These are phyloP conservation scores for Lathyrus sativus DNA, from an alignment of 306 rosid species.

Conservation along the genomic window DNA sequence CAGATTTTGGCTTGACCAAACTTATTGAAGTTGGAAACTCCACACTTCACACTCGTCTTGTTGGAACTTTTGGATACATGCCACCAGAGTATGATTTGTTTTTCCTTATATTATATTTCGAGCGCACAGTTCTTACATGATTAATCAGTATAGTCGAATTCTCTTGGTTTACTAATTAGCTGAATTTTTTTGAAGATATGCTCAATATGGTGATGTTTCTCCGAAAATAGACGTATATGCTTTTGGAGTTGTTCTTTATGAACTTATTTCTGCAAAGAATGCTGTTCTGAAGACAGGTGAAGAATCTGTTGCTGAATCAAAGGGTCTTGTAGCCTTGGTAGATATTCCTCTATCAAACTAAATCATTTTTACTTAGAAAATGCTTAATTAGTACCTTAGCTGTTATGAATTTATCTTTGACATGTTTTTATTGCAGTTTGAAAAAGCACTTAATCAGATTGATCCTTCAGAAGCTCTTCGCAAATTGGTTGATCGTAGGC, in stretches of 20 bases:
- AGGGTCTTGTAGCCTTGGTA: slow-evolving; percentile 79
- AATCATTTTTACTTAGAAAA: neutral
- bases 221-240: slow-evolving; percentile 81
- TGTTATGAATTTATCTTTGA: neutral
- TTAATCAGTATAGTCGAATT: too few relatives aligned
- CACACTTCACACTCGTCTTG: slow-evolving; percentile 72
- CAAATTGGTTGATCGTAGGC: slow-evolving; percentile 67
- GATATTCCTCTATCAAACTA: neutral
- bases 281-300: slow-evolving; percentile 59
- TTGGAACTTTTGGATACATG: slow-evolving; percentile 97
- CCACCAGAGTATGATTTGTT: slow-evolving; percentile 77
- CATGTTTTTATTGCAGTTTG: slow-evolving; percentile 59
- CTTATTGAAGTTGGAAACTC: slow-evolving; percentile 75
- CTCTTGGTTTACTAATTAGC: neutral
- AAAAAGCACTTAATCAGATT: slow-evolving; percentile 60
- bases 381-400: too few relatives aligned
- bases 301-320: slow-evolving; percentile 57
- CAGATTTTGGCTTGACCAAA: slow-evolving; percentile 84
- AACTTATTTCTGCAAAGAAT: slow-evolving; percentile 68
- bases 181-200: slow-evolving; percentile 56
- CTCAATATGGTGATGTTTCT: slow-evolving; percentile 77
- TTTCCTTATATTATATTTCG: neutral
- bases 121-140: too few relatives aligned
- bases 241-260: slow-evolving; percentile 49
- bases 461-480: slow-evolving; percentile 57